A percentile compares a stretch with the other conserved stretches of the same genome.
Conservation (phyloP, 78 protist genomes). For the Diacronema lutheri region DNA sequence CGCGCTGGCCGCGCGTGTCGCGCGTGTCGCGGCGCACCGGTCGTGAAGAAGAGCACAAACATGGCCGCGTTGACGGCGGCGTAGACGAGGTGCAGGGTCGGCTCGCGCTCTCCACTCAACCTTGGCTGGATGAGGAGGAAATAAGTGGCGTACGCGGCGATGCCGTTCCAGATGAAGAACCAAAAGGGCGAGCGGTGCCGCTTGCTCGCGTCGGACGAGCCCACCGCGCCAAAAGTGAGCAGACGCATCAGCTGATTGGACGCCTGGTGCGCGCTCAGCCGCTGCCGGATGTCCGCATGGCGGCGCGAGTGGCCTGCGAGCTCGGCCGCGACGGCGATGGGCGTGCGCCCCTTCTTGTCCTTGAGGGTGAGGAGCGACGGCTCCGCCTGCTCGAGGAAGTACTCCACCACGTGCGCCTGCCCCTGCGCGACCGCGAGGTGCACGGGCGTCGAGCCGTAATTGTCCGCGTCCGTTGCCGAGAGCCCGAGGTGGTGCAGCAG, state of each 20-base stretch:
- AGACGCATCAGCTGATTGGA: too few species aligned
- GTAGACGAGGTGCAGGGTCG: not conserved
- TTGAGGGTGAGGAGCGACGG: not conserved
- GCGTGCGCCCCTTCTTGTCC: slow-evolving; percentile 21
- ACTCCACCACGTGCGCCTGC: not conserved
- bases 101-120: too few species aligned
- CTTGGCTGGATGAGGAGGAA: not conserved
- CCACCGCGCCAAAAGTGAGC: too few species aligned
- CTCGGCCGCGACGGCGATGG: not conserved
- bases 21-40: too few species aligned
- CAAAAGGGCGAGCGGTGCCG: not conserved
- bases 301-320: too few species aligned
- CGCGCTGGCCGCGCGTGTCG: too few species aligned
- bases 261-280: too few species aligned
- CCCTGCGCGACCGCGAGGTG: not conserved
- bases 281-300: too few species aligned
- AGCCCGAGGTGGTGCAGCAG: not conserved
- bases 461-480: not conserved
- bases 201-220: too few species aligned
- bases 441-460: not conserved
- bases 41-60: not conserved
- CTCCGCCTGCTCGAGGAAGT: not conserved
- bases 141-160: not conserved
- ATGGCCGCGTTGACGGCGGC: not conserved
- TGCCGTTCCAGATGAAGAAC: not conserved